Evolutionary conservation across 2,329 filamentous ascomycete species (phyloP), one percentile per base, ranked within the genome.

Genomic region (Penicillium sp.): DNA sequence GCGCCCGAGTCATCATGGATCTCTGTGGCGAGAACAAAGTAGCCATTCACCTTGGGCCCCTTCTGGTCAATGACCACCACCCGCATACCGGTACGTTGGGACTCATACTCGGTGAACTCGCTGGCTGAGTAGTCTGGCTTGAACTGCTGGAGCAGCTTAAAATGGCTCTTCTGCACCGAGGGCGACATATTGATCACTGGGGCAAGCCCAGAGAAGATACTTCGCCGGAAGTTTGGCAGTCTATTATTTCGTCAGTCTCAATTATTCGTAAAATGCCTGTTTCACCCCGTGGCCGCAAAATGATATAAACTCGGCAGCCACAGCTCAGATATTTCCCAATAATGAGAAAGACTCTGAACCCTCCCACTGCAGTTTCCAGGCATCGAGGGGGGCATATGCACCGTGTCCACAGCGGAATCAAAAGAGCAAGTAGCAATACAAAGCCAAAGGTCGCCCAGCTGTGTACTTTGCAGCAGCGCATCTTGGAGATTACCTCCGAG

Each of bases 1-100:
- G 95, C 90, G 42, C 95, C 95, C 11, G 94, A 98, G 75, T 99
- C 92, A 79, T 99, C 95, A 69, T 96, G 90, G 69, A 99, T 98
- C 78, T 99, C 95, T 3, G 95, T 99, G 37, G 95, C 95, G 55
- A 99, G 84, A 37, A 93, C 90, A 77, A 99, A 99, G 78, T 96
- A 96, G 37, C 95, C 95, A 67, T 91, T 90, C 62, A 97, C 86
- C 76, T 97, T 98, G n/a, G 95, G 95, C 0, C 95, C 94, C 73
- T 95, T 88, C 68, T 92, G 89, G 74, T 98, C 90, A 67, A 96
- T 92, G 52, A 97, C 91, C 42, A 96, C 88, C 37, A 96, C 90
- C 67, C 93, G 89, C 91, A 99, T 95, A 54, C 95, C 95, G 63
- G 94, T 99, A 64, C 92, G 85, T 69, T 92, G 87, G 5, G 95